Conservation (phyloP, 2,329 filamentous ascomycete genomes). For the Cladosporium sphaerospermum region DNA sequence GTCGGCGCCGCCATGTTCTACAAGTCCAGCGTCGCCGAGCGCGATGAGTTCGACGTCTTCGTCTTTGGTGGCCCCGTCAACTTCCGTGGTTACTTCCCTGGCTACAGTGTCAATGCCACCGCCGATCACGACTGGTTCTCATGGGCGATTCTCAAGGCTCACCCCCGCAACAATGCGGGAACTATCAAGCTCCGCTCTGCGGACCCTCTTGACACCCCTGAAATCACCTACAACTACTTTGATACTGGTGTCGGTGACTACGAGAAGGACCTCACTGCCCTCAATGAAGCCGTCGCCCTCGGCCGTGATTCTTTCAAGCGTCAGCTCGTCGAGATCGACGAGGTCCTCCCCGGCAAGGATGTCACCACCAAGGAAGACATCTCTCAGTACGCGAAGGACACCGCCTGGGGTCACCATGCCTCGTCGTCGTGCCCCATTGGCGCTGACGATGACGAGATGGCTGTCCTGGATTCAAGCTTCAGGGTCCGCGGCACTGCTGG, state of each 20-base stretch:
- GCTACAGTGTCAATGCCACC: slow-evolving; percentile 44
- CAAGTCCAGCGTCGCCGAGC: slow-evolving; percentile 33
- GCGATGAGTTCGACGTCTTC: slow-evolving; percentile 49
- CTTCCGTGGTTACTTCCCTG: slow-evolving; percentile 52
- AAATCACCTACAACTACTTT: slow-evolving; percentile 57
- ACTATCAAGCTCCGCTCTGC: slow-evolving; percentile 55
- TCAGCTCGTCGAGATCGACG: slow-evolving; percentile 32
- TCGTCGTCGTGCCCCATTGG: slow-evolving; percentile 53
- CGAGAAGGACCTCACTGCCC: slow-evolving; percentile 42
- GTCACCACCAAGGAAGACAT: slow-evolving; percentile 40
- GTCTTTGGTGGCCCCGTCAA: slow-evolving; percentile 50
- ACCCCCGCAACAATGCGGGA: slow-evolving; percentile 56
- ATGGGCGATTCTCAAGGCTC: slow-evolving; percentile 54
- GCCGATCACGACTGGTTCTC: slow-evolving; percentile 41
- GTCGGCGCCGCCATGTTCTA: slow-evolving; percentile 46
- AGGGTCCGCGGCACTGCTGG: slow-evolving; percentile 50
- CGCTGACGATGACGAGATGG: slow-evolving; percentile 45
- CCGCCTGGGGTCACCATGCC: slow-evolving; percentile 54
- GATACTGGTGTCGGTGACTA: slow-evolving; percentile 39
- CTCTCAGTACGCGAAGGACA: slow-evolving; percentile 43
- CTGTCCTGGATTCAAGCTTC: slow-evolving; percentile 53
- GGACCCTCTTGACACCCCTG: slow-evolving; percentile 58
- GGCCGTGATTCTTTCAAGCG: slow-evolving; percentile 37
- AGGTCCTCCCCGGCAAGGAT: slow-evolving; percentile 38
- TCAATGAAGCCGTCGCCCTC: slow-evolving; percentile 51